phyloP scores from a whole-genome alignment of 345 rosid species.

The Camelina sativa region DNA sequence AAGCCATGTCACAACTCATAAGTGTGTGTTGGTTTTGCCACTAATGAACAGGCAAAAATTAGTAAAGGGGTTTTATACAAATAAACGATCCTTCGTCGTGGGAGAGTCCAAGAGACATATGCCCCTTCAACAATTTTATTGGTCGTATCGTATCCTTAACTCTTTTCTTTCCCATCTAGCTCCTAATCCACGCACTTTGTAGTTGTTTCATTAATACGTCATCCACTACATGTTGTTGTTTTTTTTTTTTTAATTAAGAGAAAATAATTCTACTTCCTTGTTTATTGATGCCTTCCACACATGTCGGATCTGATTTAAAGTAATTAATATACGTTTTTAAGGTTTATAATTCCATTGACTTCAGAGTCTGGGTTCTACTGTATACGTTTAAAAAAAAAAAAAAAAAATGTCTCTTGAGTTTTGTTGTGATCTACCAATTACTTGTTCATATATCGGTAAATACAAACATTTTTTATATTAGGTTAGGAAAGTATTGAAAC shows the following conservation, averaged over 20 bases:
- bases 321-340: slow-evolving; percentile 2
- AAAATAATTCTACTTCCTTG: not conserved
- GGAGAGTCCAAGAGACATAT: slow-evolving; percentile 47
- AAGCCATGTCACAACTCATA: slow-evolving; percentile 23
- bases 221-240: slow-evolving; percentile 19
- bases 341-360: slow-evolving; percentile 33
- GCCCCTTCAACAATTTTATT: slow-evolving; percentile 44
- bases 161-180: not conserved
- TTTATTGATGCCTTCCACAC: slow-evolving; percentile 38
- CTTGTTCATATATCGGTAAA: not conserved
- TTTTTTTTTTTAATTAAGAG: not conserved
- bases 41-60: slow-evolving; percentile 34
- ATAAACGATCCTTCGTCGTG: slow-evolving; percentile 41
- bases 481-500: too few relatives aligned
- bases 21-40: slow-evolving; percentile 27
- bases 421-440: slow-evolving; percentile 13
- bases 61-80: not conserved
- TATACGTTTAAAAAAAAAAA: too few relatives aligned
- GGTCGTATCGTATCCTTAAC: slow-evolving; percentile 35
- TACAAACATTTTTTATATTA: not conserved
- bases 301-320: slow-evolving; percentile 34
- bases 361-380: slow-evolving; percentile 11
- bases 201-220: slow-evolving; percentile 20
- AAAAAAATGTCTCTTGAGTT: too few relatives aligned
- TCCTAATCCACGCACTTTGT: slow-evolving; percentile 41